These are phyloP conservation scores for Gossypium australe DNA, from an alignment of 345 rosid species.

Conservation along the genomic window DNA sequence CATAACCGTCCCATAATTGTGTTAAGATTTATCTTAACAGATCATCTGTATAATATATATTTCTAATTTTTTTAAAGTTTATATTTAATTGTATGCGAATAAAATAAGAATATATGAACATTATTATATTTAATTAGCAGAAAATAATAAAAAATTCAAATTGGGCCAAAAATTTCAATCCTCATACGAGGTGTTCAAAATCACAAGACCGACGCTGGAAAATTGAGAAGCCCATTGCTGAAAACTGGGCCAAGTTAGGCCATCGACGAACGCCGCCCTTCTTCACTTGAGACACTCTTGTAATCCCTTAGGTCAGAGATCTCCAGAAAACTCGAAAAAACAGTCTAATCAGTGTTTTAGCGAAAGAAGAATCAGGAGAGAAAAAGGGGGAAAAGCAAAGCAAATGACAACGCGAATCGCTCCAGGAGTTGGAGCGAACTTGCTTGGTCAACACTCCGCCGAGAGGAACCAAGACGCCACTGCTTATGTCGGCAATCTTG, in stretches of 20 bases:
- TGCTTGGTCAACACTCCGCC: slow-evolving; percentile 94
- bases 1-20: too few species aligned
- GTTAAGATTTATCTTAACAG: too few species aligned
- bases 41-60: too few species aligned
- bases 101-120: too few species aligned
- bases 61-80: too few species aligned
- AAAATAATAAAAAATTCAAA: neutral
- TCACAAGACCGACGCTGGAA: neutral
- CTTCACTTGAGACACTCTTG: neutral
- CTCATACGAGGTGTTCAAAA: too few species aligned
- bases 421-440: slow-evolving; percentile 96
- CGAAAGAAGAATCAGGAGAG: neutral
- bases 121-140: too few species aligned
- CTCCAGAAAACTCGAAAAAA: neutral
- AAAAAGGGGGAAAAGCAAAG: neutral
- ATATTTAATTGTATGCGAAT: too few species aligned
- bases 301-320: neutral
- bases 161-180: neutral
- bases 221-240: neutral
- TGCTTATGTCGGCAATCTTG: slow-evolving; percentile 44
- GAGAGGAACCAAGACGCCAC: slow-evolving; percentile 99
- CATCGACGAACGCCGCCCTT: neutral
- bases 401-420: slow-evolving; percentile 91
- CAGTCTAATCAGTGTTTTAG: neutral
- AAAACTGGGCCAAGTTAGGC: neutral